Evolutionary conservation across 495 filamentous ascomycete genomes (phyloP).

Genomic region (Neurospora sp.): DNA sequence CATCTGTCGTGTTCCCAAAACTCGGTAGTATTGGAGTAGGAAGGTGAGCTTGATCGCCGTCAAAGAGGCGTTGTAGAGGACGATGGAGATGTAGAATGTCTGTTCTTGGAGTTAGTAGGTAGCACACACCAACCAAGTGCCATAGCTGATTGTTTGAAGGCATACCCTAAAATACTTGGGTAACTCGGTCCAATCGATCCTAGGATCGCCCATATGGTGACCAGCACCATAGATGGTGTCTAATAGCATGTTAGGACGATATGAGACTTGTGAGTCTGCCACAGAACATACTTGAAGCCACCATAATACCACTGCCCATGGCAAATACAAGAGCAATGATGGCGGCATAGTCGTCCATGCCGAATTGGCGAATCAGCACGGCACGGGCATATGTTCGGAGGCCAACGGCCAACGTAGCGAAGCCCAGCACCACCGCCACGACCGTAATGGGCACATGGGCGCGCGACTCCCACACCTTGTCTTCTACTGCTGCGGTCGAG

Average conservation of each 20-base stretch:
- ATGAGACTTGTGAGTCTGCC: neutral
- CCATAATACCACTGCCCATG: constrained; percentile 14
- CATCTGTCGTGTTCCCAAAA: constrained; percentile 23
- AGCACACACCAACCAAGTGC: neutral
- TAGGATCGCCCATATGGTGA: constrained; percentile 5
- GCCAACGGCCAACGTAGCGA: constrained; percentile 24
- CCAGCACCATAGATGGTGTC: constrained; percentile 18
- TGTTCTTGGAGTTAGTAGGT: constrained; percentile 9
- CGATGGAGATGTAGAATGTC: constrained; percentile 33
- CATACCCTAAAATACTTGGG: constrained; percentile 16
- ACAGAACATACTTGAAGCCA: constrained; percentile 11
- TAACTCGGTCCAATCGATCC: constrained; percentile 2
- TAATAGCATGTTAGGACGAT: neutral
- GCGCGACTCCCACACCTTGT: constrained; percentile 12
- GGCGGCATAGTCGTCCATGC: constrained; percentile 30
- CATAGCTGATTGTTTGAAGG: neutral
- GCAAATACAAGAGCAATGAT: constrained; percentile 16
- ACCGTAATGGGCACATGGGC: constrained; percentile 14
- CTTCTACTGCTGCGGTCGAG: neutral
- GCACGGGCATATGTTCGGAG: constrained; percentile 31
- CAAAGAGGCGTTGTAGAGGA: constrained; percentile 32
- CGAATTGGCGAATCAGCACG: constrained; percentile 29
- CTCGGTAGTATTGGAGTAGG: constrained; percentile 33
- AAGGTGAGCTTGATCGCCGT: constrained; percentile 33
- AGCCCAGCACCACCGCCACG: constrained; percentile 7